These are phyloP conservation scores for Aristolochia californica DNA, from an alignment of 164 flowering plant species.

Conservation along the genomic window DNA sequence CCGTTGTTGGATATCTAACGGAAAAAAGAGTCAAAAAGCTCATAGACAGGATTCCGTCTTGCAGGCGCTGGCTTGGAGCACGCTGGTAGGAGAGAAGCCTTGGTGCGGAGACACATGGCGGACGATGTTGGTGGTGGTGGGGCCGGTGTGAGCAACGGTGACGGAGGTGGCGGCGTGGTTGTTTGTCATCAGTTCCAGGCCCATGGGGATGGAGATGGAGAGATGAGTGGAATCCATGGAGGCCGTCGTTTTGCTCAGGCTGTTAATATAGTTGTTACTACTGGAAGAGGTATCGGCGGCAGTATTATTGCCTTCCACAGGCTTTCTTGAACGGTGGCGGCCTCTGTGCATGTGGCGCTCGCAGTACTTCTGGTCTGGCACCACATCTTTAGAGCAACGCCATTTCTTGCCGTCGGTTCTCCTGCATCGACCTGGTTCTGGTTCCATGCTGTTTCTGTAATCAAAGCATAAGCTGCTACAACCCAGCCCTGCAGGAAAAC, in stretches of 20 bases:
- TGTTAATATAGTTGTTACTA: not conserved
- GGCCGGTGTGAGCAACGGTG: not conserved
- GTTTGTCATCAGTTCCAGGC: constrained; percentile 13
- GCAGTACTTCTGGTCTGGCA: constrained; percentile 45
- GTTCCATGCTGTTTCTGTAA: constrained; percentile 28
- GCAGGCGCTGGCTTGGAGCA: constrained; percentile 22
- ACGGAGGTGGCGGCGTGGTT: not conserved
- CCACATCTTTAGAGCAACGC: constrained; percentile 33
- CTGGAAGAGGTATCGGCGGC: not conserved
- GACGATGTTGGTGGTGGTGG: not conserved
- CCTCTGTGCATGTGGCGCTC: constrained; percentile 61
- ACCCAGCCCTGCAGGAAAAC: constrained; percentile 13
- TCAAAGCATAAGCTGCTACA: constrained; percentile 18
- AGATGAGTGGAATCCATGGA: constrained; percentile 12
- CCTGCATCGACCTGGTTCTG: constrained; percentile 52
- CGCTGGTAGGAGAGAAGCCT: constrained; percentile 26
- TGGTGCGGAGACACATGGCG: not conserved
- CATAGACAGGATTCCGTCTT: constrained; percentile 11
- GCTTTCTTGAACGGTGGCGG: constrained; percentile 81
- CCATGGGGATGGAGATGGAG: constrained; percentile 13
- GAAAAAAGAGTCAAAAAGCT: not conserved
- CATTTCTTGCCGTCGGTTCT: constrained; percentile 61
- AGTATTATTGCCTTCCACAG: constrained; percentile 40
- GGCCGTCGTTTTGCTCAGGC: not conserved
- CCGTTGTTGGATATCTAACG: no score